phyloP scores from a whole-genome alignment of 257 asterid species.

The Dorcoceras hygrometricum region DNA sequence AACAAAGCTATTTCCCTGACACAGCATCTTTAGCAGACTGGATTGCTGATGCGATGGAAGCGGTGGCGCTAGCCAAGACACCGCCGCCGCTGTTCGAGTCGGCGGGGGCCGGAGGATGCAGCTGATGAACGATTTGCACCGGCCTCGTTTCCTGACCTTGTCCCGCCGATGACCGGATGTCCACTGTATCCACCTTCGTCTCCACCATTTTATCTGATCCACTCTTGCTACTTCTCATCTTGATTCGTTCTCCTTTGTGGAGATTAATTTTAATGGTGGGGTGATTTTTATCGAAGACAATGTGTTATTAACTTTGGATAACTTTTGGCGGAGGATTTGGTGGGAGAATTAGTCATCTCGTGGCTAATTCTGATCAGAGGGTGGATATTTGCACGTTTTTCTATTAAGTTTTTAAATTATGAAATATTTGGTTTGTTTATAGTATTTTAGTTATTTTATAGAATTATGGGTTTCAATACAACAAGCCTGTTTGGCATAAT shows the following conservation, averaged over 20 bases:
- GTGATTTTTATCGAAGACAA: neutral
- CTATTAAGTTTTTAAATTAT: too few relatives aligned
- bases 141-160: constrained; percentile 40
- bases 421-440: too few relatives aligned
- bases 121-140: constrained; percentile 46
- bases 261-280: neutral
- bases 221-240: constrained; percentile 28
- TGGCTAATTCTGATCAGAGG: constrained; percentile 1
- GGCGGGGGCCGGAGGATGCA: constrained; percentile 21
- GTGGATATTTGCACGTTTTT: too few relatives aligned
- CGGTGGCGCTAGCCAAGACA: constrained; percentile 58
- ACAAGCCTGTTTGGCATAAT: too few relatives aligned
- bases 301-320: constrained; percentile 16
- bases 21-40: constrained; percentile 61
- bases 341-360: constrained; percentile 23
- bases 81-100: constrained; percentile 46
- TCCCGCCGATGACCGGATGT: constrained; percentile 40
- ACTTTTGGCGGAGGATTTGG: constrained; percentile 19
- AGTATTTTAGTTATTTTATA: too few relatives aligned
- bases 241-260: constrained; percentile 22
- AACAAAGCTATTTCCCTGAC: constrained; percentile 31
- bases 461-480: too few relatives aligned
- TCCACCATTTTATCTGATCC: constrained; percentile 1
- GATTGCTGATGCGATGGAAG: constrained; percentile 56
- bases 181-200: constrained; percentile 39